phyloP scores from a whole-genome alignment of 2,329 filamentous ascomycete species.

The Penicillium sp. region DNA sequence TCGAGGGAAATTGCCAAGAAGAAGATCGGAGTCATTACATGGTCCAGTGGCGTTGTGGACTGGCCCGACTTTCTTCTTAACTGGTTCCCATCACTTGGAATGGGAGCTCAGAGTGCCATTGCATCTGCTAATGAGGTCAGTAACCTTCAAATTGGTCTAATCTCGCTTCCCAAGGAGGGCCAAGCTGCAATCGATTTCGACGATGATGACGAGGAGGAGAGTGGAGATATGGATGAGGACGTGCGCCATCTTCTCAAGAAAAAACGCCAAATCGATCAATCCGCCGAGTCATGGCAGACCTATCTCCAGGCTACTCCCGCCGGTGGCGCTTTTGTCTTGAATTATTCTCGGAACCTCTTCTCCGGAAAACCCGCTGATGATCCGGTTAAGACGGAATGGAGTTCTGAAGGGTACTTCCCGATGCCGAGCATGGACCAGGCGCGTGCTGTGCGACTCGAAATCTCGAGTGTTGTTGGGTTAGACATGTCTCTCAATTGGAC shows the following conservation, averaged over 20 bases:
- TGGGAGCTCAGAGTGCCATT: constrained; percentile 23
- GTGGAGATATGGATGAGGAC: constrained; percentile 21
- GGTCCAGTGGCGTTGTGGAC: constrained; percentile 38
- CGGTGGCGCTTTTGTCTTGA: constrained; percentile 31
- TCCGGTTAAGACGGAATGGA: constrained; percentile 42
- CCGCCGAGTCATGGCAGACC: constrained; percentile 38
- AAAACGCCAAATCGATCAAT: constrained; percentile 22
- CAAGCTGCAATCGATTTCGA: constrained; percentile 19
- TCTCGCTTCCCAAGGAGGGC: constrained; percentile 28
- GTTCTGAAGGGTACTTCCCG: constrained; percentile 40
- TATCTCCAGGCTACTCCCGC: constrained; percentile 31
- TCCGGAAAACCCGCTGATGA: constrained; percentile 35
- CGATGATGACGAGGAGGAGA: constrained; percentile 27
- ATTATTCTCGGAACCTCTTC: constrained; percentile 42
- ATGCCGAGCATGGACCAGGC: constrained; percentile 29
- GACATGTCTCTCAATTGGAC: constrained; percentile 36
- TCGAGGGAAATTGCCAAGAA: constrained; percentile 32
- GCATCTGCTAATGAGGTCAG: constrained; percentile 25
- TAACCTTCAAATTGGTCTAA: constrained; percentile 37
- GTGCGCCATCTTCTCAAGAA: constrained; percentile 11
- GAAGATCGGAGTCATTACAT: constrained; percentile 36
- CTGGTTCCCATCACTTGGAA: constrained; percentile 25
- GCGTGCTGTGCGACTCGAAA: constrained; percentile 38
- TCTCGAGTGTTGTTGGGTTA: constrained; percentile 28
- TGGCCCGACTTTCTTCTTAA: constrained; percentile 37